These are phyloP conservation scores for Orbilia javanica DNA, from an alignment of 2,329 filamentous ascomycete genomes.

Conservation along the genomic window DNA sequence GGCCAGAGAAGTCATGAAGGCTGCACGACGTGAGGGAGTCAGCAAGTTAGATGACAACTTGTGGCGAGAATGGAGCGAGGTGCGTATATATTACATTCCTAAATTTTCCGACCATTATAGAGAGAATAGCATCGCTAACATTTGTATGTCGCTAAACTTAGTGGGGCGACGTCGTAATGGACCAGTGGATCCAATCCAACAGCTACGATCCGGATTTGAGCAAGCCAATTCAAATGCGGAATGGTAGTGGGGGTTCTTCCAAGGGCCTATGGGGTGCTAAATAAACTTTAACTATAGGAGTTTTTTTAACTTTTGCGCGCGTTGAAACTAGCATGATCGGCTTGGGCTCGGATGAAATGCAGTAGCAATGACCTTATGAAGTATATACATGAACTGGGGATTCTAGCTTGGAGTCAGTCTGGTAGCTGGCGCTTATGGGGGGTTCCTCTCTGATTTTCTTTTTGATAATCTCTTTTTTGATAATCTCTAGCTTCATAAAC, in stretches of 20 bases:
- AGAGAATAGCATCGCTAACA: conserved; percentile 30
- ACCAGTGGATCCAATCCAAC: conserved; percentile 55
- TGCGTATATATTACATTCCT: no score
- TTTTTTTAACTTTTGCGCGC: neutral
- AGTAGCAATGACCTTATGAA: conserved; percentile 22
- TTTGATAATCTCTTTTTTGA: neutral
- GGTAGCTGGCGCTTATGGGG: conserved; percentile 15
- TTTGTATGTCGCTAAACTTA: conserved; percentile 36
- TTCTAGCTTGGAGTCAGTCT: conserved; percentile 25
- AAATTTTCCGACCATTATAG: neutral
- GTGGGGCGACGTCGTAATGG: conserved; percentile 58
- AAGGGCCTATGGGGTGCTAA: conserved; percentile 45
- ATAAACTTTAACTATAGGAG: conserved; percentile 14
- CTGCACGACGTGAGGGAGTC: conserved; percentile 78
- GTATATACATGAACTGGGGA: neutral
- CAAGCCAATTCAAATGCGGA: conserved; percentile 45
- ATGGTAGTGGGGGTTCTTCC: conserved; percentile 1
- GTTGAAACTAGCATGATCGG: neutral
- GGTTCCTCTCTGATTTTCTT: neutral
- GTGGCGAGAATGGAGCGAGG: conserved; percentile 58
- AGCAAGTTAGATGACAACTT: conserved; percentile 42
- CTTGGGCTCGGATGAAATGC: conserved; percentile 7
- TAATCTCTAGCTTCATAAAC: neutral
- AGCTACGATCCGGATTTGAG: conserved; percentile 52
- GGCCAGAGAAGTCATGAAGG: conserved; percentile 83